A percentile compares a stretch with the other conserved stretches of the same genome.
Conservation (phyloP, 2,329 filamentous ascomycete species). For the Aureobasidium sp. region DNA sequence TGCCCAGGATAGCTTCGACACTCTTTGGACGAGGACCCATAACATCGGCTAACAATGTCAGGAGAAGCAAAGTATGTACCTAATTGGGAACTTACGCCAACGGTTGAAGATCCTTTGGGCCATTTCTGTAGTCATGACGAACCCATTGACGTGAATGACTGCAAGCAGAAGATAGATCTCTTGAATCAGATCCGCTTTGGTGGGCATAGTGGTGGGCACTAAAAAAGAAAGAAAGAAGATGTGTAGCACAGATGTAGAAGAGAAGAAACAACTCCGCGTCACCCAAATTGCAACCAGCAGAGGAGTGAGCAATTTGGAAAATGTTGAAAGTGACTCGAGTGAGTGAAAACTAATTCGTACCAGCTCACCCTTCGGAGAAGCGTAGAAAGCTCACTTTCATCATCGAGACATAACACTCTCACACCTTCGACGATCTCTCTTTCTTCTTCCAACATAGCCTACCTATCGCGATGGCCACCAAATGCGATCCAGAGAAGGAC, state of each 20-base stretch:
- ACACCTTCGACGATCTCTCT: background rate
- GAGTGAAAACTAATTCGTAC: background rate
- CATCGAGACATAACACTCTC: background rate
- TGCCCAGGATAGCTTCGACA: background rate
- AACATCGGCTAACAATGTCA: background rate
- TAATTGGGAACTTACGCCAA: background rate
- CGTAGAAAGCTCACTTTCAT: background rate
- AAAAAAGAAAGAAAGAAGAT: background rate
- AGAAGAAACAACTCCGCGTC: background rate
- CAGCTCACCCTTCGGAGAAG: too few relatives aligned
- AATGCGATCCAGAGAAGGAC: background rate
- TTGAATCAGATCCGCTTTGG: background rate
- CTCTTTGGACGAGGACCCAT: background rate
- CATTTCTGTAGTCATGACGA: background rate
- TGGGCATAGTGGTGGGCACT: background rate
- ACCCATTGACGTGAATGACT: background rate
- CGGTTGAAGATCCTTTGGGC: background rate
- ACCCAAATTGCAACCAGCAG: background rate
- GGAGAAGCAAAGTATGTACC: background rate
- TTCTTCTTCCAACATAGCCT: background rate
- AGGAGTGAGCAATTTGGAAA: background rate
- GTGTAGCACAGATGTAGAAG: background rate
- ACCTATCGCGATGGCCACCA: background rate
- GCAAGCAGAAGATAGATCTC: background rate
- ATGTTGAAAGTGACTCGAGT: background rate